Evolutionary conservation across 345 rosid genomes (phyloP), one percentile per base, ranked within the genome.

Genomic region (Hibiscus tridactylites): DNA sequence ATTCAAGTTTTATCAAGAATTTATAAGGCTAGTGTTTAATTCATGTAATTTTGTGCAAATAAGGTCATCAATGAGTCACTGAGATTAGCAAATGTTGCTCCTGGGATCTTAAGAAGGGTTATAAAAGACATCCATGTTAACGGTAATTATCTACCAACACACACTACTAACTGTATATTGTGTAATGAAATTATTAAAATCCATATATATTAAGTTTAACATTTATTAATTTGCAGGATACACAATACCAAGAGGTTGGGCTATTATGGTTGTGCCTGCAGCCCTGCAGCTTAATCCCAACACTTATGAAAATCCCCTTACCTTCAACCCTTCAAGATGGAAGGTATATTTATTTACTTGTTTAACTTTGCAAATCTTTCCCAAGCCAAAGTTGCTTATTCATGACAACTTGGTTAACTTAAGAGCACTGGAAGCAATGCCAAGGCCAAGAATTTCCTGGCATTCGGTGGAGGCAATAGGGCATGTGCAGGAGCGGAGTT

Each of bases 231-330:
- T 42, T 19, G 9, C 62, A 79, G 82, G 77, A 3, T 79, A 75
- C 44, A 68, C 57, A 15, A 79, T 79, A 61, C 82, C 79, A 16
- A 49, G 69, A 79, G 82, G 77, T 1, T 79, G 82, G 82, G 65
- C 65, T 31, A 50, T 54, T 1, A 35, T 64, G 57, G 64, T 73
- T 4, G 71, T 72, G 28, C 74, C 82, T 15, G 60, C 79, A 26
- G 76, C 77, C 6, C 49, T 73, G 37, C 79, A 75, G 11, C 37
- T 79, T 31, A 69, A 79, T 58, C 74, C 82, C n/a, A 53, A 63
- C 19, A n/a, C 42, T 13, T 31, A 10, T 8, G 62, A 79, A 39
- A 71, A 76, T 58, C 82, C 82, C 2, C 74, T 76, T 39, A 6
- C 68, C 7, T 79, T 75, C 58, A 70, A 73, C 31, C 82, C 82